A percentile compares a stretch with the other conserved stretches of the same genome.
Evolutionary conservation across 2,329 filamentous ascomycete species (phyloP).

Genomic region (Aureobasidium namibiae): DNA sequence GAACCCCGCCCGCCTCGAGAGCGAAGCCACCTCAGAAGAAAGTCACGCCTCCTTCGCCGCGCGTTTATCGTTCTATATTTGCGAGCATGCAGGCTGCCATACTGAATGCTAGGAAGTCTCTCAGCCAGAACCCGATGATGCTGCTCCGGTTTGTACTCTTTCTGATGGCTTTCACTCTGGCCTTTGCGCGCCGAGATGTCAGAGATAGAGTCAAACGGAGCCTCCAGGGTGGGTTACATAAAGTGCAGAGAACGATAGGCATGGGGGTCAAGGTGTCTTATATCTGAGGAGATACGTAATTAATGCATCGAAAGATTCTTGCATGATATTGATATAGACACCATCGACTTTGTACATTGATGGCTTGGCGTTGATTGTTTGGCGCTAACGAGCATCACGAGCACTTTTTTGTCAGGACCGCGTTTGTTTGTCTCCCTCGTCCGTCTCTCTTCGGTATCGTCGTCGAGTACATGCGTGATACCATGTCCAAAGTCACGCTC

Average conservation of each 20-base stretch:
- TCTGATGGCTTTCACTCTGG: conserved; percentile 65
- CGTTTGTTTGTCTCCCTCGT: background rate
- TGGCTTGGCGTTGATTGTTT: conserved; percentile 5
- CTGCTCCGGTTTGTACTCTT: conserved; percentile 64
- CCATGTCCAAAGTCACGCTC: conserved; percentile 44
- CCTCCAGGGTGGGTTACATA: conserved; percentile 65
- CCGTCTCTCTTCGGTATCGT: background rate
- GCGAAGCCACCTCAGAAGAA: conserved; percentile 8
- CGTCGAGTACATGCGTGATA: background rate
- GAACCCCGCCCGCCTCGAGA: conserved; percentile 27
- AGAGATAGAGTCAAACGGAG: conserved; percentile 65
- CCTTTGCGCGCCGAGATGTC: conserved; percentile 66
- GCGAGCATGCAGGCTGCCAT: conserved; percentile 42
- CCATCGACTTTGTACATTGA: background rate
- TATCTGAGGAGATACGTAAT: conserved; percentile 47
- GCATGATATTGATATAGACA: background rate
- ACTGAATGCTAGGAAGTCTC: conserved; percentile 41
- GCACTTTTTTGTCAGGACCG: conserved; percentile 1
- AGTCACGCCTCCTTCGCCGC: conserved; percentile 24
- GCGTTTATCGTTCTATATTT: conserved; percentile 34
- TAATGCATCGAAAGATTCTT: background rate
- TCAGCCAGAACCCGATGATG: conserved; percentile 48
- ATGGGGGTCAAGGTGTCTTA: conserved; percentile 99
- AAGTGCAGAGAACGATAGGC: conserved; percentile 73
- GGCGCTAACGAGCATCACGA: conserved; percentile 10